Conservation (phyloP, 148 eudicot species). For the Heliosperma pusillum region DNA sequence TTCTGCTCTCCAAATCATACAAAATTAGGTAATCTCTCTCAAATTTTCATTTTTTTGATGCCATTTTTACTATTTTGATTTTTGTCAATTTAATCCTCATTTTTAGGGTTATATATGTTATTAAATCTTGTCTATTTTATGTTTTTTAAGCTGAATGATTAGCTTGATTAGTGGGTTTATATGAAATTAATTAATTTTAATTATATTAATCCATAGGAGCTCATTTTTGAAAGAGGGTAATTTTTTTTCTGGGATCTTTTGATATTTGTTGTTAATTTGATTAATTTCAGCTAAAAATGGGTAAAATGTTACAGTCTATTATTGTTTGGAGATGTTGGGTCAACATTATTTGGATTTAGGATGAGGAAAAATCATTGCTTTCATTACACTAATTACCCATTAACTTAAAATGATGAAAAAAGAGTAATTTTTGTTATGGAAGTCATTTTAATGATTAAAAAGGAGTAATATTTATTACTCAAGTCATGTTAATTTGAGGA, state of each 20-base stretch:
- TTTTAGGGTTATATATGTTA: not conserved
- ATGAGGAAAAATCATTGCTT: not conserved
- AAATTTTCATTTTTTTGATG: not conserved
- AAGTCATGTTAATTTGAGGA: not conserved
- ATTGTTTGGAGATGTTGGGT: not conserved
- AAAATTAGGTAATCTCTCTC: conserved; percentile 13
- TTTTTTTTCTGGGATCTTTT: not conserved
- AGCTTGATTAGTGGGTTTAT: not conserved
- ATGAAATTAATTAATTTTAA: not conserved
- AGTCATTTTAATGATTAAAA: too few relatives aligned
- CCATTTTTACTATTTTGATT: not conserved
- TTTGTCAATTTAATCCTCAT: not conserved
- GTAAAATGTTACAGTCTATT: conserved; percentile 6
- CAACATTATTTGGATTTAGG: not conserved
- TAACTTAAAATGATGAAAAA: not conserved
- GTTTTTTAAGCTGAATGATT: not conserved
- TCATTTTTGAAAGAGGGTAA: not conserved
- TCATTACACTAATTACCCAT: too few relatives aligned
- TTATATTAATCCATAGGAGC: not conserved
- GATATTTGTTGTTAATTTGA: not conserved
- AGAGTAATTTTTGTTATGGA: not conserved
- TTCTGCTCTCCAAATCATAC: not conserved
- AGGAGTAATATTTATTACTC: not conserved
- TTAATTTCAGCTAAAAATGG: not conserved
- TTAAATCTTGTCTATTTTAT: not conserved